Conservation (phyloP, 129 eudicot species). For the Glebionis coronaria region DNA sequence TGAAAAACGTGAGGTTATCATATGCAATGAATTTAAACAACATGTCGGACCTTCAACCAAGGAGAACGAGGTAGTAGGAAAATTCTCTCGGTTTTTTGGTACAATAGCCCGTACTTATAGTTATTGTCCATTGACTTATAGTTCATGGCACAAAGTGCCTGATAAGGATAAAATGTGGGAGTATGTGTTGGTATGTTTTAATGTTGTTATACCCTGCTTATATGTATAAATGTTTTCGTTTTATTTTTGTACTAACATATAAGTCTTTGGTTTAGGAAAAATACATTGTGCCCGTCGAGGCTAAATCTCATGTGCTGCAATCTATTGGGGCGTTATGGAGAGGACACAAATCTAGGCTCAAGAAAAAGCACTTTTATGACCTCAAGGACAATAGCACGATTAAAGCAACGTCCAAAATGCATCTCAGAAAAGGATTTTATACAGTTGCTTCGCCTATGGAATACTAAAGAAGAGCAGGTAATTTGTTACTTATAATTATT, state of each 20-base stretch:
- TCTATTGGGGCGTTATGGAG: background rate
- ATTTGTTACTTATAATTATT: too few relatives aligned
- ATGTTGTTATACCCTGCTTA: background rate
- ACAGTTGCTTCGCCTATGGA: constrained; percentile 2
- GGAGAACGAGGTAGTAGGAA: constrained; percentile 5
- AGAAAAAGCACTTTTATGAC: constrained; percentile 2
- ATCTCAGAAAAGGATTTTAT: background rate
- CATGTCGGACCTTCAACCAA: constrained; percentile 4
- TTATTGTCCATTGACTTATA: background rate
- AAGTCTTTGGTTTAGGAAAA: background rate
- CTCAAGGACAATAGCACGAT: background rate
- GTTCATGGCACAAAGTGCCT: constrained; percentile 8
- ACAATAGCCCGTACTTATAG: background rate
- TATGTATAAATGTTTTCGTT: background rate
- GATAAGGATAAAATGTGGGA: constrained; percentile 1
- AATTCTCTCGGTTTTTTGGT: background rate
- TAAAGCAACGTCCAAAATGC: background rate
- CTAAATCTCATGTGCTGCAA: background rate
- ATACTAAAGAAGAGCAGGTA: background rate
- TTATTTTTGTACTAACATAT: background rate
- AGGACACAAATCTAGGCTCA: background rate
- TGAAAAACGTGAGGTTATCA: background rate
- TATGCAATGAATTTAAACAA: constrained; percentile 12
- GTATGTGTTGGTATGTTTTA: constrained; percentile 6
- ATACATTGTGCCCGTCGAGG: background rate